phyloP scores from a whole-genome alignment of 75 land plant species.

The Cupressus sempervirens region DNA sequence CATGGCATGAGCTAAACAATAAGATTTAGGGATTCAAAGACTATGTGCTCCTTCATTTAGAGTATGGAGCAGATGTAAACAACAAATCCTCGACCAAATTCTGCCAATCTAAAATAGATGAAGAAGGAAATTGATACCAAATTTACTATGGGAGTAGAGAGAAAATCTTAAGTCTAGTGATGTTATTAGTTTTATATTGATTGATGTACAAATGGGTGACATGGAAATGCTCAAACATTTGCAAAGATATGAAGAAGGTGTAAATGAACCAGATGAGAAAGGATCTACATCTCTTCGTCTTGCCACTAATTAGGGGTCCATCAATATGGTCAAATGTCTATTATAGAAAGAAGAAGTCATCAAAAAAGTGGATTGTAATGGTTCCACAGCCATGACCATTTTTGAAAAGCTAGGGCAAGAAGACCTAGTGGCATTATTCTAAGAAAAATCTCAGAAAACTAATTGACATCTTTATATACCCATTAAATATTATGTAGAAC shows the following conservation, averaged over 20 bases:
- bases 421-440: constrained; percentile 19
- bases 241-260: constrained; percentile 45
- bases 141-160: constrained; percentile 52
- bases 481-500: not conserved
- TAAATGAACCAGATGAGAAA: constrained; percentile 38
- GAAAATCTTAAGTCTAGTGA: constrained; percentile 44
- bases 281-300: constrained; percentile 68
- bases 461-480: not conserved
- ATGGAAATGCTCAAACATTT: constrained; percentile 51
- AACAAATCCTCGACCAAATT: no score
- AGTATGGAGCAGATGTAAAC: no score
- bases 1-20: constrained; percentile 45
- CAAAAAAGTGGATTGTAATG: no score
- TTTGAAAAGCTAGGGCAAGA: constrained; percentile 34
- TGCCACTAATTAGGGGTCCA: no score
- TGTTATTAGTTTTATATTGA: constrained; percentile 51
- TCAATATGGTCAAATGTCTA: no score
- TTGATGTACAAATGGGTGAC: constrained; percentile 54
- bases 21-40: constrained; percentile 25
- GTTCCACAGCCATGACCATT: constrained; percentile 17
- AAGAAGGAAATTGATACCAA: constrained; percentile 46
- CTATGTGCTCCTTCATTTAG: no score
- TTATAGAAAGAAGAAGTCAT: no score
- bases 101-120: constrained; percentile 62
- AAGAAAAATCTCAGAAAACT: constrained; percentile 3